Evolutionary conservation across 2,329 filamentous ascomycete species (phyloP), one percentile per base, ranked within the genome.

Genomic region (Paramyrothecium sp.): DNA sequence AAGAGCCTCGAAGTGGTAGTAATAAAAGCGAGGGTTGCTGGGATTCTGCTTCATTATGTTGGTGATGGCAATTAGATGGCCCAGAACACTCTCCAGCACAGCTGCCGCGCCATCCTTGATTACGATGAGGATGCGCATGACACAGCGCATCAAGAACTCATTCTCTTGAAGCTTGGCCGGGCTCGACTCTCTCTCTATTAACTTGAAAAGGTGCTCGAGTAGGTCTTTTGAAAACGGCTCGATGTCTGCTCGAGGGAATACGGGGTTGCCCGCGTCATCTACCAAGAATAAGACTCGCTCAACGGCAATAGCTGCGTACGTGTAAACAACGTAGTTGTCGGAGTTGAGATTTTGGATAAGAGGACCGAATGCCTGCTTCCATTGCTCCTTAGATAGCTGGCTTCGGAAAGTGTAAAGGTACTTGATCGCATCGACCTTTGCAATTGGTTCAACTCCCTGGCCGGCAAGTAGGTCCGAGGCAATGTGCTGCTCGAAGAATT

Each of bases 381-480:
- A 98, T 72, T 97, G 91, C 34, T 93, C 88, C 71, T 91, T 91
- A 19, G 92, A 94, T 60, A 99, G 83, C 69, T 97, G 92, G 71
- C 92, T 97, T 67, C 95, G 89, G 86, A 99, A 99, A 49, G 90
- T 91, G 80, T 99, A 97, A 44, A 99, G 84, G 71, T 93, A 99
- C 74, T 98, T 99, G 81, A 99, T 97, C 19, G 94, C 94, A 73
- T 98, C 95, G 17, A 99, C 94, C 78, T 97, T 96, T 65, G 97
- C 82, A 59, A 99, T 93, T 10, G 92, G 89, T 65, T 96, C 85
- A 1, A 89, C 84, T 2, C 82, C 83, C 30, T 83, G 79, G 34
- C 85, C 80, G n/a, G 84, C 81, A 59, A 96, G 80, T 46, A 99
- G 81, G 72, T 99, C 95, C n/a, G 87, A 83, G 12, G 94, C 94